Evolutionary conservation across 768 basidiomycete species (phyloP), one percentile per base, ranked within the genome.

Genomic region (Sporobolomyces roseus): DNA sequence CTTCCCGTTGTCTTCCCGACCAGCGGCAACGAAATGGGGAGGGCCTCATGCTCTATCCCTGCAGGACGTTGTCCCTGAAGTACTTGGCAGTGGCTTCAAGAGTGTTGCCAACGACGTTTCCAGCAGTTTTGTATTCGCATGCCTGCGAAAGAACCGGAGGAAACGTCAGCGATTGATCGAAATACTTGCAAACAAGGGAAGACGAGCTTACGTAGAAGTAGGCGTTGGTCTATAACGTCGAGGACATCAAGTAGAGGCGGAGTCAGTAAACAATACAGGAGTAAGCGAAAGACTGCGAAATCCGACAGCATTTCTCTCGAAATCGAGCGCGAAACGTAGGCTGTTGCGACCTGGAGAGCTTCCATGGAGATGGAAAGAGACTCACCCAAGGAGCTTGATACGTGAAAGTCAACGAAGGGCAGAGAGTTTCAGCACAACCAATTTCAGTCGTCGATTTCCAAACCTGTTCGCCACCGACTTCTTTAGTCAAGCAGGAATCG

Each of bases 351-450:
- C n/a, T n/a, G n/a, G n/a, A n/a, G n/a, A n/a, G n/a, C n/a, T n/a
- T n/a, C n/a, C 21, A 29, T 21, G 48, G 13, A 36, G 43, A 38
- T 25, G 4, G 25, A n/a, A 45, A n/a, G n/a, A n/a, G 49, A 56
- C 33, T 13, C 21, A 52, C 49, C 49, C 36, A n/a, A 51, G 58
- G 23, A 23, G 38, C 35, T 61, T 48, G 63, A 38, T 27, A 61
- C 61, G 72, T 75, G 48, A 77, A 63, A 10, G 69, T 73, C n/a
- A 71, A 71, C 12, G 69, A 63, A 4, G 74, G 45, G 55, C 77
- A 78, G 13, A 46, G 35, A 8, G 63, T 49, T 27, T 71, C n/a
- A 1, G 76, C 77, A 56, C 77, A 78, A 2, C 78, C 77, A 48
- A 77, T n/a, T 50, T 33, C 30, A 27, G 30, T 29, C 9, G 38